Percentiles rank a stretch among this genome's conserved stretches.
Conservation (phyloP, 1,284 basidiomycete genomes). For the Cerrena zonata region DNA sequence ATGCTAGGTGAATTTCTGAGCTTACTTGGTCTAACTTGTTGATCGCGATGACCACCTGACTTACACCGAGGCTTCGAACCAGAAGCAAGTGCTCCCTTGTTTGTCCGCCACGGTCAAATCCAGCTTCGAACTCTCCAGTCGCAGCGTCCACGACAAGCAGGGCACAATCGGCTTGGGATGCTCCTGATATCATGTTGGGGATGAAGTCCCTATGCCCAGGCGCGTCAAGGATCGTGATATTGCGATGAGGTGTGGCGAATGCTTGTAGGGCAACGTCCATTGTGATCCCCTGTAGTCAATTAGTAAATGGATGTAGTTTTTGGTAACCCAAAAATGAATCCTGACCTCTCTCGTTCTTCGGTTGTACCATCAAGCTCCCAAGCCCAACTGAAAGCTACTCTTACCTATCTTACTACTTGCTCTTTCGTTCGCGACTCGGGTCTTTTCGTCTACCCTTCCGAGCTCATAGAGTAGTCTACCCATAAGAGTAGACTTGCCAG, state of each 20-base stretch:
- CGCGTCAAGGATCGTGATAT: slow-evolving; percentile 90
- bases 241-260: slow-evolving; percentile 70
- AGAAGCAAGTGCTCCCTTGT: slow-evolving; percentile 94
- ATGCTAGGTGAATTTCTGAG: no score
- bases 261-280: slow-evolving; percentile 93
- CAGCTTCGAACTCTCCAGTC: slow-evolving; percentile 90
- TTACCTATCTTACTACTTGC: slow-evolving; percentile 91
- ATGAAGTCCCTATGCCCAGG: slow-evolving; percentile 97
- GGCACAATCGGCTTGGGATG: slow-evolving; percentile 93
- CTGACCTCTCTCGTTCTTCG: slow-evolving; percentile 87
- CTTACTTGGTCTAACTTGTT: slow-evolving; percentile 90
- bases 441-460: slow-evolving; percentile 83
- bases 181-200: slow-evolving; percentile 98
- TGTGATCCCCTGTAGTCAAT: slow-evolving; percentile 77
- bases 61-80: slow-evolving; percentile 90
- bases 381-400: slow-evolving; percentile 92
- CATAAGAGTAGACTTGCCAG: slow-evolving; percentile 98
- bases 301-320: background rate
- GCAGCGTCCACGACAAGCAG: slow-evolving; percentile 91
- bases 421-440: slow-evolving; percentile 78
- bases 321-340: slow-evolving; percentile 1
- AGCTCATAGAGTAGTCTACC: slow-evolving; percentile 89
- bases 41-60: slow-evolving; percentile 86
- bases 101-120: slow-evolving; percentile 90
- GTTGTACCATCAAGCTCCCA: slow-evolving; percentile 93